These are phyloP conservation scores for Quercus berberidifolia DNA, from an alignment of 306 rosid genomes.

Conservation along the genomic window DNA sequence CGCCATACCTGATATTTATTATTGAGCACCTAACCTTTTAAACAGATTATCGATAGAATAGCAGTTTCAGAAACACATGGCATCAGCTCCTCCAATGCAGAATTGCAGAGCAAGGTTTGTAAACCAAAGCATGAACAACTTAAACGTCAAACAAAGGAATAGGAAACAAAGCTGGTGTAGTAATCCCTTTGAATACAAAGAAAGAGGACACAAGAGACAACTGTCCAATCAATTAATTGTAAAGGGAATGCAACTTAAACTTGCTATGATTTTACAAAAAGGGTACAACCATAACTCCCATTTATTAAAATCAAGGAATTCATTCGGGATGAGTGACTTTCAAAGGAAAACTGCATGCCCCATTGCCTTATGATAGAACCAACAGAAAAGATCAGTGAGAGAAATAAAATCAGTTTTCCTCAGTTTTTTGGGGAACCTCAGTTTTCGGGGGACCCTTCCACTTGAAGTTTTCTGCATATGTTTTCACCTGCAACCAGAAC, in stretches of 20 bases:
- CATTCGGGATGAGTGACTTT: slow-evolving; percentile 23
- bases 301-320: slow-evolving; percentile 40
- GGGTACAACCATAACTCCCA: slow-evolving; percentile 17
- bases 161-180: neutral
- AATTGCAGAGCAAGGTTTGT: no score
- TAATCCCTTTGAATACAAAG: neutral
- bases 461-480: slow-evolving; percentile 94
- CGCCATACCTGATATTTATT: no score
- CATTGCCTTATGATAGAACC: slow-evolving; percentile 24
- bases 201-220: neutral
- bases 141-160: no score
- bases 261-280: neutral
- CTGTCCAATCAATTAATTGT: neutral
- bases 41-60: no score
- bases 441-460: slow-evolving; percentile 84
- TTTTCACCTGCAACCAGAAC: slow-evolving; percentile 52
- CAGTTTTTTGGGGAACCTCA: slow-evolving; percentile 63
- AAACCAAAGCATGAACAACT: no score
- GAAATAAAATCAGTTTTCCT: slow-evolving; percentile 37
- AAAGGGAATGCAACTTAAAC: neutral
- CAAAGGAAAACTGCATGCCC: slow-evolving; percentile 29
- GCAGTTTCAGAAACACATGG: no score
- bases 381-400: slow-evolving; percentile 13
- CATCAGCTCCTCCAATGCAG: no score
- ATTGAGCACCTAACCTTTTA: no score